Evolutionary conservation across 768 basidiomycete genomes (phyloP).

Genomic region (Suillus sp.): DNA sequence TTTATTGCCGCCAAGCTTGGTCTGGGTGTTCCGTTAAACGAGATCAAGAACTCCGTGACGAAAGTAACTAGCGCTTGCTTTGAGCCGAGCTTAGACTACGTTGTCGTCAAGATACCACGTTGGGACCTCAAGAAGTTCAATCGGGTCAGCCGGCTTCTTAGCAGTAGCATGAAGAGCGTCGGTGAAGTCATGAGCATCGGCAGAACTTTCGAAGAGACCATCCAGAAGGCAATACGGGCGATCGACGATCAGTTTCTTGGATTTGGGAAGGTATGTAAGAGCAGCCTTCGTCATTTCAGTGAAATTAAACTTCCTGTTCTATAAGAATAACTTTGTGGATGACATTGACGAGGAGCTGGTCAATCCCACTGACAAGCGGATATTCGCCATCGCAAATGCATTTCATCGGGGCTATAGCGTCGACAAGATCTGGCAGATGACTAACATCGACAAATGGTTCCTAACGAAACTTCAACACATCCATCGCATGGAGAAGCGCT

Average conservation of each 20-base stretch:
- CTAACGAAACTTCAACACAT: slow-evolving; percentile 85
- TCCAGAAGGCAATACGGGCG: slow-evolving; percentile 96
- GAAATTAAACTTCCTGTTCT: background rate
- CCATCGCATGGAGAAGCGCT: slow-evolving; percentile 72
- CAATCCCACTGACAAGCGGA: slow-evolving; percentile 95
- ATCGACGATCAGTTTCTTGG: slow-evolving; percentile 96
- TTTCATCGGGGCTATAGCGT: slow-evolving; percentile 92
- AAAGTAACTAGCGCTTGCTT: slow-evolving; percentile 97
- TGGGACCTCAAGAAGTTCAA: slow-evolving; percentile 99
- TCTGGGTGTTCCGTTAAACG: slow-evolving; percentile 94
- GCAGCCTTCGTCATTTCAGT: background rate
- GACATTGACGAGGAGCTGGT: slow-evolving; percentile 90
- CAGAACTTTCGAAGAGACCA: slow-evolving; percentile 96
- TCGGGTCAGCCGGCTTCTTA: slow-evolving; percentile 86
- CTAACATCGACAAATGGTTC: slow-evolving; percentile 99
- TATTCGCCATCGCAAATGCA: slow-evolving; percentile 94
- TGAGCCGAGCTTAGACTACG: slow-evolving; percentile 96
- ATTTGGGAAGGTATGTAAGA: slow-evolving; percentile 72
- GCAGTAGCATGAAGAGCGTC: slow-evolving; percentile 98
- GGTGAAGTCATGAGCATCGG: slow-evolving; percentile 99
- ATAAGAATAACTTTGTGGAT: slow-evolving; percentile 82
- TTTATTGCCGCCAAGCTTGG: slow-evolving; percentile 99
- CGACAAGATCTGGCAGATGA: slow-evolving; percentile 97
- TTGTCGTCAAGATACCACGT: slow-evolving; percentile 97
- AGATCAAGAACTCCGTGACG: slow-evolving; percentile 97